These are phyloP conservation scores for Azolla pinnata DNA, from an alignment of 75 land plant species.

Conservation along the genomic window DNA sequence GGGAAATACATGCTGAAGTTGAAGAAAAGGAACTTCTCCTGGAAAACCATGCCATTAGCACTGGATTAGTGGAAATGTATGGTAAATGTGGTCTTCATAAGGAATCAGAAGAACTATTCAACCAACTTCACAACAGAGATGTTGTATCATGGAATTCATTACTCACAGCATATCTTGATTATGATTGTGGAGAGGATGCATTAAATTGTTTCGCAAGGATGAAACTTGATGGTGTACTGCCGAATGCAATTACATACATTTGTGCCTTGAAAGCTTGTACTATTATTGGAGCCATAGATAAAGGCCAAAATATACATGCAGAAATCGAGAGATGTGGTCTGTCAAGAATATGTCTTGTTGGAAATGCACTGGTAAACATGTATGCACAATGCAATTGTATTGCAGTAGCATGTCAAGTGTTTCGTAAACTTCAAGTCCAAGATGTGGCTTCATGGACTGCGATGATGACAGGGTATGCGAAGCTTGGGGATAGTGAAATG, in stretches of 20 bases:
- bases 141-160: too few relatives aligned
- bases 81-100: too few relatives aligned
- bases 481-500: conserved; percentile 3
- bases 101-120: too few relatives aligned
- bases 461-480: conserved; percentile 14
- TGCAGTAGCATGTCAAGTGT: neutral
- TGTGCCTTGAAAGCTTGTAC: conserved; percentile 33
- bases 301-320: neutral
- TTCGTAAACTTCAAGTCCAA: neutral
- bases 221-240: conserved; percentile 21
- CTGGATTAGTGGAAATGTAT: too few relatives aligned
- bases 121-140: too few relatives aligned
- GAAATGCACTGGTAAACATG: conserved; percentile 3
- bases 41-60: too few relatives aligned
- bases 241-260: conserved; percentile 27
- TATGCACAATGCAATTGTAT: neutral
- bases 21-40: too few relatives aligned
- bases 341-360: neutral
- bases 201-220: conserved; percentile 25
- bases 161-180: too few relatives aligned
- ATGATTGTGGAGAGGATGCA: too few relatives aligned
- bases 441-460: conserved; percentile 9
- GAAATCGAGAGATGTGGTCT: neutral
- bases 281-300: neutral
- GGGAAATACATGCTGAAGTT: too few relatives aligned